phyloP scores from a whole-genome alignment of 2,329 filamentous ascomycete genomes.

The Aspergillus ochraceus region DNA sequence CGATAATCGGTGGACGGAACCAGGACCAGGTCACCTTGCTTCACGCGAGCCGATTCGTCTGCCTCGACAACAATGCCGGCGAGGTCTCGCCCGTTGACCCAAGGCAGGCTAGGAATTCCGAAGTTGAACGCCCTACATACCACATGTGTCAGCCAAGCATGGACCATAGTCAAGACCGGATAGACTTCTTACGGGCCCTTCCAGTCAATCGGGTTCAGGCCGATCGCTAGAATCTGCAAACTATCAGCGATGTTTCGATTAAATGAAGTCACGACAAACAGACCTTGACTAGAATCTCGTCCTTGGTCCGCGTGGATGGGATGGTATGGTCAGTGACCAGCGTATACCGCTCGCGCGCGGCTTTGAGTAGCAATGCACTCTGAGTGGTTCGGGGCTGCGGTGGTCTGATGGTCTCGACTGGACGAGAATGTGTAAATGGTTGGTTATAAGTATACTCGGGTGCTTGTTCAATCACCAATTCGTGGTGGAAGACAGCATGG shows the following conservation, averaged over 20 bases:
- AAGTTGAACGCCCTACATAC: conserved; percentile 65
- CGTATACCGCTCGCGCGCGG: conserved; percentile 51
- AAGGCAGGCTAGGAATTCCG: conserved; percentile 66
- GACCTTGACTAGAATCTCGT: conserved; percentile 63
- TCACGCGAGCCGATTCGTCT: conserved; percentile 50
- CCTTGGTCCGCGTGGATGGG: conserved; percentile 45
- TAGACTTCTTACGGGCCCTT: conserved; percentile 56
- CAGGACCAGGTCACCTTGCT: conserved; percentile 58
- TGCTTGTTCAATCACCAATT: conserved; percentile 11
- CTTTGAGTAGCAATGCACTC: conserved; percentile 53
- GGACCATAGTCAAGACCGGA: neutral
- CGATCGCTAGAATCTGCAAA: conserved; percentile 57
- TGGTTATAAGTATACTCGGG: neutral
- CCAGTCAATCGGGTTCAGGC: conserved; percentile 76
- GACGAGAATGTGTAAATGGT: neutral
- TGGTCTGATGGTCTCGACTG: conserved; percentile 7
- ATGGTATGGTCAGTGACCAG: conserved; percentile 48
- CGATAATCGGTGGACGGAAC: conserved; percentile 75
- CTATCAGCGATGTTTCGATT: neutral
- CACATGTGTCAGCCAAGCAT: neutral
- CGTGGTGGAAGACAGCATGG: conserved; percentile 10
- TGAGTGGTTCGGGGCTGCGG: conserved; percentile 33
- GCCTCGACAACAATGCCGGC: conserved; percentile 61
- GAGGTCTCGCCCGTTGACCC: conserved; percentile 69
- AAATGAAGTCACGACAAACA: neutral